These are phyloP conservation scores for Fusarium sp. DNA, from an alignment of 2,329 filamentous ascomycete species.

Conservation along the genomic window DNA sequence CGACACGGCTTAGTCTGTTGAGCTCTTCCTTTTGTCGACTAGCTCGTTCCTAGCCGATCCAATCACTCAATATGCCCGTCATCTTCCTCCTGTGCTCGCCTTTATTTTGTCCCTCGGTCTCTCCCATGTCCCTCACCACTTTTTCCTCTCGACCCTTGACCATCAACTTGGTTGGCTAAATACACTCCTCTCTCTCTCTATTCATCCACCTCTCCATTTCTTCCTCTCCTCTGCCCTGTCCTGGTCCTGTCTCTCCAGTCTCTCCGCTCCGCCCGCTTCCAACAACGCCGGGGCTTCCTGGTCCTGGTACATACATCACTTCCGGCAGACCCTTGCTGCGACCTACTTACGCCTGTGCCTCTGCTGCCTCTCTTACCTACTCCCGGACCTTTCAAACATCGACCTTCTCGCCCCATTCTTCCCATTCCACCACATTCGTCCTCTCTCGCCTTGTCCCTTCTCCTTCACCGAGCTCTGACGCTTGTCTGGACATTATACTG, in stretches of 20 bases:
- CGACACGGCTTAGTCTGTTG: not conserved
- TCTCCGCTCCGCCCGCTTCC: slow-evolving; percentile 23
- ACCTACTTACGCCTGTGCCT: slow-evolving; percentile 14
- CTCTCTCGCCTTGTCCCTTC: slow-evolving; percentile 36
- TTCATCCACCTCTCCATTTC: not conserved
- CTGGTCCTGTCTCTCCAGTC: slow-evolving; percentile 1
- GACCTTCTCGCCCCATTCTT: slow-evolving; percentile 37
- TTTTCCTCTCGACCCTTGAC: slow-evolving; percentile 15
- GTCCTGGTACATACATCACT: slow-evolving; percentile 1
- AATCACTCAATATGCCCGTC: slow-evolving; percentile 18
- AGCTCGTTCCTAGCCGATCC: not conserved
- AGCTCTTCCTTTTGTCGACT: not conserved
- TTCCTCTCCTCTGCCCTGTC: not conserved
- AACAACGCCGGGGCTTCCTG: slow-evolving; percentile 28
- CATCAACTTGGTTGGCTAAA: slow-evolving; percentile 14
- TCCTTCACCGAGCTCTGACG: slow-evolving; percentile 42
- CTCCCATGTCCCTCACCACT: slow-evolving; percentile 24
- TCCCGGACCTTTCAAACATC: slow-evolving; percentile 28
- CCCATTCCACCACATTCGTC: slow-evolving; percentile 24
- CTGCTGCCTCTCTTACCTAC: slow-evolving; percentile 7
- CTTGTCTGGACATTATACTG: slow-evolving; percentile 22
- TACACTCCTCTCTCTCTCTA: slow-evolving; percentile 8
- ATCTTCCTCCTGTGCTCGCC: slow-evolving; percentile 4
- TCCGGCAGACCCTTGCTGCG: slow-evolving; percentile 34
- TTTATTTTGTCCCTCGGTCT: slow-evolving; percentile 34